Conservation (phyloP, 441 rosid genomes). For the Bocquillonia castaneifolia region DNA sequence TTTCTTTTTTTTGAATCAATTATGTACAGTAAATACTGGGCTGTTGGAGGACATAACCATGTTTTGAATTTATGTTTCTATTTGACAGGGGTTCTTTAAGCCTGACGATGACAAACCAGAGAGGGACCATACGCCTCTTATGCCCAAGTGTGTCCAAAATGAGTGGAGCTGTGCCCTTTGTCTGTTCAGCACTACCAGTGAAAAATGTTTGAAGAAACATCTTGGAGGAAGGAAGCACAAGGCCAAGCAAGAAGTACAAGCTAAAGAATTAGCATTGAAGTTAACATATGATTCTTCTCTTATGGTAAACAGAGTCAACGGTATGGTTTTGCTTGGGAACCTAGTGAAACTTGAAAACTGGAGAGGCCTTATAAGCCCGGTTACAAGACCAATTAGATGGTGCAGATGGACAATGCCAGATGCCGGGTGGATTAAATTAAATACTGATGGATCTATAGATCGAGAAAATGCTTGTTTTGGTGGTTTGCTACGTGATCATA, state of each 20-base stretch:
- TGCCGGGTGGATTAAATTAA: constrained; percentile 34
- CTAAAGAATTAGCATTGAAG: constrained; percentile 1
- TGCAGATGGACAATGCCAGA: constrained; percentile 35
- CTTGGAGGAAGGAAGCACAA: constrained; percentile 31
- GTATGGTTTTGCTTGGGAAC: constrained; percentile 10
- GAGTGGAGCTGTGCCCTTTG: constrained; percentile 37
- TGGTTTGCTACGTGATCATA: constrained; percentile 35
- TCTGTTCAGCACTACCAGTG: constrained; percentile 27
- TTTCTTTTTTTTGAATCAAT: too few relatives aligned
- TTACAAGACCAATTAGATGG: constrained; percentile 25
- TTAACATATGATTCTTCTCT: not conserved
- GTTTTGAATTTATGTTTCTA: not conserved
- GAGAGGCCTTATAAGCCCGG: constrained; percentile 17
- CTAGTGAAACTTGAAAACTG: constrained; percentile 13
- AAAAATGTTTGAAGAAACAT: constrained; percentile 27
- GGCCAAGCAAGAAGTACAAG: constrained; percentile 18
- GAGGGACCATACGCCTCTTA: not conserved
- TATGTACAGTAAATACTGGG: too few relatives aligned
- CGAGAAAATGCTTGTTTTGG: constrained; percentile 29
- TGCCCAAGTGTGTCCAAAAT: constrained; percentile 23
- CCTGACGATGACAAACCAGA: not conserved
- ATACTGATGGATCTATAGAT: constrained; percentile 33
- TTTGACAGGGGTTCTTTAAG: constrained; percentile 9
- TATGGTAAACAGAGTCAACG: not conserved
- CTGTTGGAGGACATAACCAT: not conserved